Conservation (phyloP, 2,329 filamentous ascomycete genomes). For the Fusarium transvaalense region DNA sequence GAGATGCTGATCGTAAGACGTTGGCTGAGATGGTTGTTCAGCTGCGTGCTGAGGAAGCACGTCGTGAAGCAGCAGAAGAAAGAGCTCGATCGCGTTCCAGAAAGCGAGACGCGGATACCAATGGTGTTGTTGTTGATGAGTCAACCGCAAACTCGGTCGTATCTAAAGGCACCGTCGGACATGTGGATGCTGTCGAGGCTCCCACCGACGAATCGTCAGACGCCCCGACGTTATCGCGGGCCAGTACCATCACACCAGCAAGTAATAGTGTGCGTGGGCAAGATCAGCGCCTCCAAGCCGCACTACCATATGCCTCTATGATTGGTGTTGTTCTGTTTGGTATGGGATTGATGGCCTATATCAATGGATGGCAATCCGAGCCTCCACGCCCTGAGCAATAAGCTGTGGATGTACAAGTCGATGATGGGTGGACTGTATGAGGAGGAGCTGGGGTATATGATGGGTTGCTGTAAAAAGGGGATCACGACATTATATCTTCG, state of each 20-base stretch:
- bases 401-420: slow-evolving; percentile 34
- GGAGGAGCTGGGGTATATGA: slow-evolving; percentile 26
- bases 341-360: slow-evolving; percentile 86
- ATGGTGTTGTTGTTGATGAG: slow-evolving; percentile 37
- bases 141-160: slow-evolving; percentile 36
- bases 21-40: slow-evolving; percentile 89
- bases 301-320: slow-evolving; percentile 83
- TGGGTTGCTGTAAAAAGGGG: slow-evolving; percentile 29
- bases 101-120: slow-evolving; percentile 46
- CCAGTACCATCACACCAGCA: slow-evolving; percentile 63
- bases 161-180: slow-evolving; percentile 32
- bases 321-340: slow-evolving; percentile 84
- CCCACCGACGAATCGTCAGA: slow-evolving; percentile 54
- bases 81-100: slow-evolving; percentile 56
- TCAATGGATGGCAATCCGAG: slow-evolving; percentile 80
- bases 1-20: slow-evolving; percentile 77
- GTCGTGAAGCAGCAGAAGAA: slow-evolving; percentile 58
- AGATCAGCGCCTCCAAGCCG: slow-evolving; percentile 62
- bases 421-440: slow-evolving; percentile 37
- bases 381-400: slow-evolving; percentile 53
- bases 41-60: slow-evolving; percentile 76
- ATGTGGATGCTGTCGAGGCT: slow-evolving; percentile 32
- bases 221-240: slow-evolving; percentile 60
- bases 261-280: slow-evolving; percentile 56
- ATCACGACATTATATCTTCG: slow-evolving; percentile 43